phyloP scores from a whole-genome alignment of 1,284 basidiomycete genomes.

The Microbotryum scabiosae region DNA sequence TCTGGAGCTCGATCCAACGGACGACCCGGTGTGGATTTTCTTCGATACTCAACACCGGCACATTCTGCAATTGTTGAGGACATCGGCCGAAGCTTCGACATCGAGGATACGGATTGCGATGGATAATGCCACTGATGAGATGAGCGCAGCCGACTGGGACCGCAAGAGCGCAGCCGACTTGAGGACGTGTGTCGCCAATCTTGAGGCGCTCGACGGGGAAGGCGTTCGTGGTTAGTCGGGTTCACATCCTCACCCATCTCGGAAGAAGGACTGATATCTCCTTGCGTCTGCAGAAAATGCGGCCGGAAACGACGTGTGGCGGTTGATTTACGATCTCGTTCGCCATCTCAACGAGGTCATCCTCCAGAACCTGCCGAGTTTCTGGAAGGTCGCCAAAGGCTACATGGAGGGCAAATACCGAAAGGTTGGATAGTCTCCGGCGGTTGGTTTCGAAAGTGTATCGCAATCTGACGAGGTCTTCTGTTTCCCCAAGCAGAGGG shows the following conservation, averaged over 20 bases:
- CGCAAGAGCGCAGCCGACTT: conserved; percentile 16
- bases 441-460: too few species aligned
- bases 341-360: conserved; percentile 48
- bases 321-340: conserved; percentile 58
- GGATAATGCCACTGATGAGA: conserved; percentile 20
- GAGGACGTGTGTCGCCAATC: conserved; percentile 8
- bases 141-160: conserved; percentile 4
- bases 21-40: conserved; percentile 88
- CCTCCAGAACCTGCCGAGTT: conserved; percentile 64
- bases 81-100: conserved; percentile 55
- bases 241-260: too few species aligned
- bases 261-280: conserved; percentile 18
- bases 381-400: conserved; percentile 84
- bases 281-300: conserved; percentile 47
- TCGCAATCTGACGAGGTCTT: not conserved
- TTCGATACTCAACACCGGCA: conserved; percentile 87
- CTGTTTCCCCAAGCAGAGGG: conserved; percentile 30
- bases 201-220: conserved; percentile 26
- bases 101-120: conserved; percentile 37
- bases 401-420: conserved; percentile 88
- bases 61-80: conserved; percentile 69
- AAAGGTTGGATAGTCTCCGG: conserved; percentile 49
- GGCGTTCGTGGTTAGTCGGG: conserved; percentile 10
- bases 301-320: conserved; percentile 68
- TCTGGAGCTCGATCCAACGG: conserved; percentile 66